Percentiles rank a stretch among this genome's conserved stretches.
phyloP scores from a whole-genome alignment of 495 filamentous ascomycete genomes.

The Daldinia loculata region DNA sequence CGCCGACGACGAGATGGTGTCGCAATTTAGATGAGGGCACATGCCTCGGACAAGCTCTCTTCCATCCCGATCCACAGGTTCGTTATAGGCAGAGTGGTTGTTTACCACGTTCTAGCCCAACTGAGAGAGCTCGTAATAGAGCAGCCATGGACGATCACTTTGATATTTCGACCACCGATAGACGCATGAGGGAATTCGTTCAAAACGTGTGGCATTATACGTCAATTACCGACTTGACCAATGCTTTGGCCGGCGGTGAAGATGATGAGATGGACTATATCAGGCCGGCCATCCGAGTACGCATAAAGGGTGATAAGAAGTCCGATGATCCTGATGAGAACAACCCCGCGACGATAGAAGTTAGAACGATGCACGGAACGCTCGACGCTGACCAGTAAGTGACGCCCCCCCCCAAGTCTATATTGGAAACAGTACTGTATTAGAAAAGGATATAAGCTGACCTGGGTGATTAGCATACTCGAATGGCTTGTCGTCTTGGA shows the following conservation, averaged over 20 bases:
- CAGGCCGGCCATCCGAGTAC: slow-evolving; percentile 3
- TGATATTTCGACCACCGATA: neutral
- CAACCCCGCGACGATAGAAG: slow-evolving; percentile 24
- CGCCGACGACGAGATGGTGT: slow-evolving; percentile 4
- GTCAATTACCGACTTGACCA: slow-evolving; percentile 1
- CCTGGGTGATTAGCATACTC: slow-evolving; percentile 22
- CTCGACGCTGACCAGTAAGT: slow-evolving; percentile 40
- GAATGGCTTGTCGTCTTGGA: slow-evolving; percentile 32
- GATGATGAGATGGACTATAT: no score
- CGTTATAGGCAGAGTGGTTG: neutral
- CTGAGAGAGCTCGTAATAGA: neutral
- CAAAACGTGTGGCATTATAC: slow-evolving; percentile 24
- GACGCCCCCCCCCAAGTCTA: neutral
- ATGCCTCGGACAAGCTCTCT: slow-evolving; percentile 1
- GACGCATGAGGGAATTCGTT: neutral
- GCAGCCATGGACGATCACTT: neutral
- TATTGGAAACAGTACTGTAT: neutral
- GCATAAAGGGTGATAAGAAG: neutral
- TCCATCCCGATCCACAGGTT: neutral
- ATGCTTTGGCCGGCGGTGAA: neutral
- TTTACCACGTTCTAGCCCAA: slow-evolving; percentile 1
- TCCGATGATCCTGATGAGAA: neutral
- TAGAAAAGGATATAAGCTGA: neutral
- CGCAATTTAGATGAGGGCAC: neutral
- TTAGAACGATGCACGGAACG: slow-evolving; percentile 42